These are phyloP conservation scores for Epichloe festucae DNA, from an alignment of 2,329 filamentous ascomycete genomes.

Conservation along the genomic window DNA sequence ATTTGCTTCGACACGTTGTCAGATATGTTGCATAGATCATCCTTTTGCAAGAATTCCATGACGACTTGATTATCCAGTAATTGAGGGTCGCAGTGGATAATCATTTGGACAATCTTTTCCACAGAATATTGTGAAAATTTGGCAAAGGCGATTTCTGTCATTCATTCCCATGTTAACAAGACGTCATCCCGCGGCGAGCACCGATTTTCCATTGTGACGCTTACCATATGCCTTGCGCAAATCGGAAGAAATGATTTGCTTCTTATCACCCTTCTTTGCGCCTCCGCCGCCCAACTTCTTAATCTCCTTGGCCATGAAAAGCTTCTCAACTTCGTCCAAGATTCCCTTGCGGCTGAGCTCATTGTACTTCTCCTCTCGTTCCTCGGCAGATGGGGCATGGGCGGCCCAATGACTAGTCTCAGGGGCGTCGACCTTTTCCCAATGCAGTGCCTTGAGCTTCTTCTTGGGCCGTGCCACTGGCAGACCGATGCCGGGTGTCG, in stretches of 20 bases:
- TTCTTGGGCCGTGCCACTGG: slow-evolving; percentile 87
- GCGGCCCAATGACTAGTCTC: slow-evolving; percentile 87
- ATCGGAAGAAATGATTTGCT: slow-evolving; percentile 88
- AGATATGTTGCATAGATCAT: slow-evolving; percentile 82
- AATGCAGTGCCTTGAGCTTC: slow-evolving; percentile 98
- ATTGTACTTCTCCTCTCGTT: slow-evolving; percentile 88
- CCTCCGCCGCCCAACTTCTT: slow-evolving; percentile 63
- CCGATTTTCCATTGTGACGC: slow-evolving; percentile 12
- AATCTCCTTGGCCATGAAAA: slow-evolving; percentile 95
- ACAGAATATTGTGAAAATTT: slow-evolving; percentile 80
- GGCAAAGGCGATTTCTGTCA: slow-evolving; percentile 68
- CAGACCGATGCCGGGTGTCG: slow-evolving; percentile 49
- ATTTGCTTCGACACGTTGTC: slow-evolving; percentile 85
- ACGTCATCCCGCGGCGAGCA: not conserved
- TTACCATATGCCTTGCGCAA: slow-evolving; percentile 74
- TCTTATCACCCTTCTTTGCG: slow-evolving; percentile 85
- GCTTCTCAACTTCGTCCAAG: slow-evolving; percentile 89
- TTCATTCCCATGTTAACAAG: not conserved
- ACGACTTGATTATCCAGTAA: slow-evolving; percentile 82
- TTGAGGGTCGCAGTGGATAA: slow-evolving; percentile 87
- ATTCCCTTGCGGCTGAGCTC: slow-evolving; percentile 92
- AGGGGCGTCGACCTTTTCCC: slow-evolving; percentile 94
- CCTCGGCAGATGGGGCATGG: slow-evolving; percentile 73
- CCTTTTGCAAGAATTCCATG: slow-evolving; percentile 91
- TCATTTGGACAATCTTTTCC: slow-evolving; percentile 80